phyloP scores from a whole-genome alignment of 2,329 filamentous ascomycete genomes.

The Colletotrichum plurivorum region DNA sequence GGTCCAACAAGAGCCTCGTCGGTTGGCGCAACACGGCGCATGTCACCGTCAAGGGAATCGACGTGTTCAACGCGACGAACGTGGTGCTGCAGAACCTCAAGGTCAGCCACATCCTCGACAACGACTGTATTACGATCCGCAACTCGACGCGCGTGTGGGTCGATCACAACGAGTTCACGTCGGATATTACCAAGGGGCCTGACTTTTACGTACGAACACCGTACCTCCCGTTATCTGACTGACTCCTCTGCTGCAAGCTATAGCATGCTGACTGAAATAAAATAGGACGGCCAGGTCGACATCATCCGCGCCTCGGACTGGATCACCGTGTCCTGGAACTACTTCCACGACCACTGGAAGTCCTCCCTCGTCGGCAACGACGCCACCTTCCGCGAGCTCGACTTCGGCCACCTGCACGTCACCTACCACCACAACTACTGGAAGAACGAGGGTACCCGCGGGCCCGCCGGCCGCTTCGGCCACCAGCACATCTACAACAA shows the following conservation, averaged over 20 bases:
- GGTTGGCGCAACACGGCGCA: conserved; percentile 52
- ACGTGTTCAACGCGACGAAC: conserved; percentile 52
- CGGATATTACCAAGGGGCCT: conserved; percentile 55
- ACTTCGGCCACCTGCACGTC: conserved; percentile 60
- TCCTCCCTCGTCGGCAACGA: conserved; percentile 60
- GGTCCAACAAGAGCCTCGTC: conserved; percentile 61
- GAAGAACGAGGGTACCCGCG: conserved; percentile 60
- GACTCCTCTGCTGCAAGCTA: not conserved
- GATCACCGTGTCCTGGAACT: conserved; percentile 63
- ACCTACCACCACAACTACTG: conserved; percentile 67
- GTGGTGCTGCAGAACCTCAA: conserved; percentile 58
- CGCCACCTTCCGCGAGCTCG: conserved; percentile 54
- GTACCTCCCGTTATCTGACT: no score
- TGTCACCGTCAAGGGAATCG: conserved; percentile 54
- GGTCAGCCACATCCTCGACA: conserved; percentile 53
- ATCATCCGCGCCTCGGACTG: conserved; percentile 60
- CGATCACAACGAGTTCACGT: conserved; percentile 63
- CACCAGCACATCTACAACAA: conserved; percentile 66
- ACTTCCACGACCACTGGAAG: conserved; percentile 63
- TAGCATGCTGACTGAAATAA: not conserved
- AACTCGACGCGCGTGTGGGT: conserved; percentile 62
- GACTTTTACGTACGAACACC: conserved; percentile 50
- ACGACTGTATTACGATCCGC: conserved; percentile 60
- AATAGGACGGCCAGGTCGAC: conserved; percentile 61
- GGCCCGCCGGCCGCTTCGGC: conserved; percentile 64